phyloP scores from a whole-genome alignment of 2,329 filamentous ascomycete genomes.

The Fusarium pininemorale region DNA sequence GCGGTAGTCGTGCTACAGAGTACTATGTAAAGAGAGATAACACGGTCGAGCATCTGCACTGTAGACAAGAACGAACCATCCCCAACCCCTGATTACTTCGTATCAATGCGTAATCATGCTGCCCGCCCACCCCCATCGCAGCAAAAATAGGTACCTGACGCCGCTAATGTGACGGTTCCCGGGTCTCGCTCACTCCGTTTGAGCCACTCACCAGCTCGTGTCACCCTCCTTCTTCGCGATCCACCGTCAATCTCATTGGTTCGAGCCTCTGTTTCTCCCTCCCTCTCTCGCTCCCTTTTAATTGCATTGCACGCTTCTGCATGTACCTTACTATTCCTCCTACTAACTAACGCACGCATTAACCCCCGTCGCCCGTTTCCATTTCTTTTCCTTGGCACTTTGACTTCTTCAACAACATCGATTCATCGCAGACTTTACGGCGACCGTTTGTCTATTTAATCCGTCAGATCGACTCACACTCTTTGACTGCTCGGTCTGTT shows the following conservation, averaged over 20 bases:
- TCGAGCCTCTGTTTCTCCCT: slow-evolving; percentile 18
- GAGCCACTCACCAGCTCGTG: slow-evolving; percentile 27
- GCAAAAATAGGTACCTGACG: slow-evolving; percentile 22
- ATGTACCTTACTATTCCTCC: slow-evolving; percentile 10
- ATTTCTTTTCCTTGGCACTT: slow-evolving; percentile 40
- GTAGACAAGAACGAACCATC: background rate
- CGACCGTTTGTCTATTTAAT: slow-evolving; percentile 1
- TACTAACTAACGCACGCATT: background rate
- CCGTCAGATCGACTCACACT: slow-evolving; percentile 1
- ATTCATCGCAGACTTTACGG: slow-evolving; percentile 24
- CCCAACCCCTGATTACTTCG: slow-evolving; percentile 21
- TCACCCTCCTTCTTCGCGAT: slow-evolving; percentile 31
- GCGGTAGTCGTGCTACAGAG: background rate
- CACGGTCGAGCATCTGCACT: background rate
- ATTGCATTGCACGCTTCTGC: slow-evolving; percentile 16
- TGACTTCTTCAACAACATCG: slow-evolving; percentile 39
- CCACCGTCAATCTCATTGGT: slow-evolving; percentile 28
- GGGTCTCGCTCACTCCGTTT: slow-evolving; percentile 14
- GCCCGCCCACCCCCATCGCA: background rate
- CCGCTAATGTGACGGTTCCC: slow-evolving; percentile 18
- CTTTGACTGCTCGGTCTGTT: slow-evolving; percentile 1
- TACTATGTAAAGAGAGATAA: background rate
- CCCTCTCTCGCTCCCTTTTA: slow-evolving; percentile 25
- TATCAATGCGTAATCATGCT: slow-evolving; percentile 26
- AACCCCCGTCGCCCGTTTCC: slow-evolving; percentile 29